Conservation (phyloP, 768 basidiomycete genomes). For the Mycena rebaudengoi region DNA sequence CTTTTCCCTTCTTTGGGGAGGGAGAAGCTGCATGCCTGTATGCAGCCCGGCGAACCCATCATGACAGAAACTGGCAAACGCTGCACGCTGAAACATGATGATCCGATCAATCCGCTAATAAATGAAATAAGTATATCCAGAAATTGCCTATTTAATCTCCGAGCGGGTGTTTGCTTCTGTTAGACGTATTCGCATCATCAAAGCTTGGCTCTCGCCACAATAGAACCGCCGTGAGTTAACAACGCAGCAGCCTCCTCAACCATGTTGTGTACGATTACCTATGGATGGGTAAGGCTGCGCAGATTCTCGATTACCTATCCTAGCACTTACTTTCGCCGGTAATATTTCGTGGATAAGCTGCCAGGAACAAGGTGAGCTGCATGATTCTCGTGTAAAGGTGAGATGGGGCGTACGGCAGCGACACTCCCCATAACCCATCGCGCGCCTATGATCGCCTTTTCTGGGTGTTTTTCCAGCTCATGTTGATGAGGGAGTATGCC, state of each 20-base stretch:
- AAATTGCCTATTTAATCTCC: too few species aligned
- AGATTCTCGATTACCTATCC: not conserved
- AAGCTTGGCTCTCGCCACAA: conserved; percentile 9
- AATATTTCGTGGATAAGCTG: conserved; percentile 19
- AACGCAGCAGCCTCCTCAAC: conserved; percentile 4
- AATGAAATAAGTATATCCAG: too few species aligned
- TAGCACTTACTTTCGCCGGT: conserved; percentile 1
- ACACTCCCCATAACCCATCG: conserved; percentile 16
- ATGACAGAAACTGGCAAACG: too few species aligned
- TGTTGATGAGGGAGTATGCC: conserved; percentile 16
- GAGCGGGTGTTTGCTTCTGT: too few species aligned
- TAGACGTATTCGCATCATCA: too few species aligned
- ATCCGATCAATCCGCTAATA: too few species aligned
- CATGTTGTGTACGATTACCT: conserved; percentile 18
- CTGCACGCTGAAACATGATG: too few species aligned
- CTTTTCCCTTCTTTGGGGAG: too few species aligned
- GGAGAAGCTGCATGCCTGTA: too few species aligned
- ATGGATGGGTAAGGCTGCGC: too few species aligned
- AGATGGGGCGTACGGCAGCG: conserved; percentile 1
- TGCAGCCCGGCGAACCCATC: too few species aligned
- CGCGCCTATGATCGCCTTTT: not conserved
- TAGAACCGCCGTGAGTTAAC: not conserved
- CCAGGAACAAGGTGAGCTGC: too few species aligned
- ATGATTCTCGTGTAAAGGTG: not conserved
- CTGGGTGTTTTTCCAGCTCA: conserved; percentile 12